phyloP scores from a whole-genome alignment of 352 stramenopile species.

The Phytopythium boreale region DNA sequence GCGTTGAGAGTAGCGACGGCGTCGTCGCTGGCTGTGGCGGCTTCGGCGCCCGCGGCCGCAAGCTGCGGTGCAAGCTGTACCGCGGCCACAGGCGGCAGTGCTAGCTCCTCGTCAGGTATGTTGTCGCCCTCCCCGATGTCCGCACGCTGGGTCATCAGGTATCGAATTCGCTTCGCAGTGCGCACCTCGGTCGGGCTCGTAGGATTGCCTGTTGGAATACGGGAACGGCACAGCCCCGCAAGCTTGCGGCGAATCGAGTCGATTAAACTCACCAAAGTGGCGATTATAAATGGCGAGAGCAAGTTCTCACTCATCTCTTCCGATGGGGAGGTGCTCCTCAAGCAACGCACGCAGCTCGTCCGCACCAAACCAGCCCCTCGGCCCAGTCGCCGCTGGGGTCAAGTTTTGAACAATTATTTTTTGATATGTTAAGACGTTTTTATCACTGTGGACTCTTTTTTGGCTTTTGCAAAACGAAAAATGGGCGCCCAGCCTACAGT shows the following conservation, averaged over 20 bases:
- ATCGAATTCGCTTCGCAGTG: neutral
- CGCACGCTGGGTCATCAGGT: neutral
- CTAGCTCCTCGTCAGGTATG: neutral
- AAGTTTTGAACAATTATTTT: too few species aligned
- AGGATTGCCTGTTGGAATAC: neutral
- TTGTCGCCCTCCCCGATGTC: neutral
- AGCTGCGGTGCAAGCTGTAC: neutral
- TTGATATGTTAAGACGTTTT: too few species aligned
- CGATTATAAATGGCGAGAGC: neutral
- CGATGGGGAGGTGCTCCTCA: neutral
- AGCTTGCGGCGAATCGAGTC: neutral
- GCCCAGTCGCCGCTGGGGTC: neutral
- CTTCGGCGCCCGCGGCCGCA: too few species aligned
- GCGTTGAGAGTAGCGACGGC: too few species aligned
- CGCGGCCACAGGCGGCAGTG: neutral
- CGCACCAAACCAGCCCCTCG: neutral
- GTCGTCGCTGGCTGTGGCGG: too few species aligned
- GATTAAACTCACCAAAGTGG: neutral
- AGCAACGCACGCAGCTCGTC: neutral
- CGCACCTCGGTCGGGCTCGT: neutral
- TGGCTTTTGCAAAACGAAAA: too few species aligned
- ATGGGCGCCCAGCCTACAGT: too few species aligned
- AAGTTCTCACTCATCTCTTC: conserved; percentile 1
- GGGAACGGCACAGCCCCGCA: neutral
- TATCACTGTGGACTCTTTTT: too few species aligned